Percentiles rank a stretch among this genome's conserved stretches.
phyloP scores from a whole-genome alignment of 2,329 filamentous ascomycete genomes.

The Orbilia ellipsospora region DNA sequence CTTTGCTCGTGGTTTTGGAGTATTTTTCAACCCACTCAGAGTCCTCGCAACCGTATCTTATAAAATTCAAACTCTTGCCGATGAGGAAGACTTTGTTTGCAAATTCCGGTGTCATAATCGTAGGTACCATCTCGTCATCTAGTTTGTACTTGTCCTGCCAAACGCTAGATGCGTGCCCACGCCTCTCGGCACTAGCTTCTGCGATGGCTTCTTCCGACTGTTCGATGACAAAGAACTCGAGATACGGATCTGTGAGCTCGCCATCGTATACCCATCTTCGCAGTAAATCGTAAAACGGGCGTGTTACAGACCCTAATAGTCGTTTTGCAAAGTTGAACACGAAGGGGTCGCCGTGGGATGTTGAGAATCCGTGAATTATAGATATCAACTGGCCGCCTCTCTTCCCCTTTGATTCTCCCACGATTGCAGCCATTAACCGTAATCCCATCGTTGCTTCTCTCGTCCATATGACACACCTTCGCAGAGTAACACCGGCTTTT shows the following conservation, averaged over 20 bases:
- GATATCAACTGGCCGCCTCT: constrained; percentile 93
- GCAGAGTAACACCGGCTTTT: constrained; percentile 90
- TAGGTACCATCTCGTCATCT: constrained; percentile 85
- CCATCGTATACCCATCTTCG: constrained; percentile 98
- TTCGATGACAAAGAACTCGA: constrained; percentile 94
- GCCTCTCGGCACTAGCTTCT: constrained; percentile 66
- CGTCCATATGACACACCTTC: constrained; percentile 96
- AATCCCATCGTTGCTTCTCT: constrained; percentile 96
- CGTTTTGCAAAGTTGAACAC: constrained; percentile 93
- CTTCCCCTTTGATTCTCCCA: constrained; percentile 85
- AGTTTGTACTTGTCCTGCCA: constrained; percentile 98
- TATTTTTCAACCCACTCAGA: constrained; percentile 95
- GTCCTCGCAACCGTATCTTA: constrained; percentile 93
- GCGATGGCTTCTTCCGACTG: constrained; percentile 66
- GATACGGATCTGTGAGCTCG: constrained; percentile 93
- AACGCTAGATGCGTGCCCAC: constrained; percentile 81
- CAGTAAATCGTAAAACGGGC: constrained; percentile 96
- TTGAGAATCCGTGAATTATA: constrained; percentile 90
- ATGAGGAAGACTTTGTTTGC: constrained; percentile 97
- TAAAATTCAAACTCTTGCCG: constrained; percentile 97
- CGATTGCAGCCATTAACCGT: constrained; percentile 90
- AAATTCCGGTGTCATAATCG: constrained; percentile 92
- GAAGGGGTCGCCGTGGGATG: constrained; percentile 93
- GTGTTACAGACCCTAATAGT: constrained; percentile 84
- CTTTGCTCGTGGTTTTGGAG: constrained; percentile 90